A percentile compares a stretch with the other conserved stretches of the same genome.
phyloP scores from a whole-genome alignment of 306 rosid genomes.

The Luffa acutangula region DNA sequence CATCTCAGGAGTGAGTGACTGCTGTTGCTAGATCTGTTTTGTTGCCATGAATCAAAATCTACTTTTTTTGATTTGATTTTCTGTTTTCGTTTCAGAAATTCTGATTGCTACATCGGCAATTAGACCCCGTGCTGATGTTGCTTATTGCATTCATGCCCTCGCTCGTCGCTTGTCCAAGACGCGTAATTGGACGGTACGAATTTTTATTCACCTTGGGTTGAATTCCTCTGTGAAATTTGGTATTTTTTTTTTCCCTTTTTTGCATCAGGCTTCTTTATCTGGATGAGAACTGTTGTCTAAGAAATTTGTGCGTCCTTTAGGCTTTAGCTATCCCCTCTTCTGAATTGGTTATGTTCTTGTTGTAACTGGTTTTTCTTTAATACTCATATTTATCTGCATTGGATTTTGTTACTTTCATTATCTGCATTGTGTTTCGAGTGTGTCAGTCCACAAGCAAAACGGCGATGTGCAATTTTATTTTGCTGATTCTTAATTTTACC shows the following conservation, averaged over 20 bases:
- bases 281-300: neutral
- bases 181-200: slow-evolving; percentile 92
- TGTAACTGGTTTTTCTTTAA: neutral
- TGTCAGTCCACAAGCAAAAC: too few species aligned
- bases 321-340: neutral
- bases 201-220: neutral
- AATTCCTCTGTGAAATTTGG: slow-evolving; percentile 6
- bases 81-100: slow-evolving; percentile 29
- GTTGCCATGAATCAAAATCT: neutral
- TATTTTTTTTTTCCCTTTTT: neutral
- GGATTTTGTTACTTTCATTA: neutral
- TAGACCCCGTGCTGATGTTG: slow-evolving; percentile 96
- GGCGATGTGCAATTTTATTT: neutral
- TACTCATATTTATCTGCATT: neutral
- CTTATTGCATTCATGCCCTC: slow-evolving; percentile 93
- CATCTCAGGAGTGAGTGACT: slow-evolving; percentile 70
- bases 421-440: neutral
- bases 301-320: neutral
- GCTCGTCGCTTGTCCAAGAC: slow-evolving; percentile 78
- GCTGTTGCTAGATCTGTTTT: slow-evolving; percentile 30
- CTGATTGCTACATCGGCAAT: slow-evolving; percentile 72
- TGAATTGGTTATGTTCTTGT: neutral
- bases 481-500: neutral
- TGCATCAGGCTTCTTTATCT: neutral
- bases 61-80: neutral